These are phyloP conservation scores for Lathyrus tuberosus DNA, from an alignment of 306 rosid genomes.

Conservation along the genomic window DNA sequence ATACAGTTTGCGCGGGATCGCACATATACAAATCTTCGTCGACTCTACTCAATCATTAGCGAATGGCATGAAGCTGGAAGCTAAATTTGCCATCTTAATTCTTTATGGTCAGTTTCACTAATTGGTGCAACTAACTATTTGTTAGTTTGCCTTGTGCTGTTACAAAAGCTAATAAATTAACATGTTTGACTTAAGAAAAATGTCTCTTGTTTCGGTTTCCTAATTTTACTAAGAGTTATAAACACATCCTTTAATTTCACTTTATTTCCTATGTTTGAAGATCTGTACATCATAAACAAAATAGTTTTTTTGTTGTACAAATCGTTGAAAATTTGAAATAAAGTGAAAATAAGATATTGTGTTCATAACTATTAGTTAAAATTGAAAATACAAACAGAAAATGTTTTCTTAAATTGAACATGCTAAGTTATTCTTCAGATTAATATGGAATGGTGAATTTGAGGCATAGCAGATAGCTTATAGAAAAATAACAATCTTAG, in stretches of 20 bases:
- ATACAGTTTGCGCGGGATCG: constrained; percentile 26
- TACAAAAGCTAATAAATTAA: constrained; percentile 29
- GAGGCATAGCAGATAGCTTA: constrained; percentile 32
- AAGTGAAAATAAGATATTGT: not conserved
- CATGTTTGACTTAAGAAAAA: constrained; percentile 20
- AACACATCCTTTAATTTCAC: not conserved
- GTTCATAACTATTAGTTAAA: not conserved
- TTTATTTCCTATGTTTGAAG: not conserved
- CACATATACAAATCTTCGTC: constrained; percentile 18
- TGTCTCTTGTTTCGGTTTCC: not conserved
- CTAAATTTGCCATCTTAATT: constrained; percentile 29
- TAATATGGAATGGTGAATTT: constrained; percentile 32
- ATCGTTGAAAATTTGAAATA: not conserved
- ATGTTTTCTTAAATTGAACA: constrained; percentile 5
- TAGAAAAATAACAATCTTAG: constrained; percentile 5
- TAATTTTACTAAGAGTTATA: not conserved
- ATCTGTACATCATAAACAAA: constrained; percentile 11
- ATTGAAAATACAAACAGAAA: not conserved
- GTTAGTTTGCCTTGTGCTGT: constrained; percentile 19
- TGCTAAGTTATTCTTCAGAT: constrained; percentile 31
- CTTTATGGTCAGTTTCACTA: constrained; percentile 23
- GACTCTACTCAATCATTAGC: constrained; percentile 14
- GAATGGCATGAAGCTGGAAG: constrained; percentile 34
- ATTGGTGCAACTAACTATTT: constrained; percentile 33
- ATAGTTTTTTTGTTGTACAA: not conserved